Evolutionary conservation across 495 filamentous ascomycete genomes (phyloP), one percentile per base, ranked within the genome.

Genomic region (Penicillium canariense): DNA sequence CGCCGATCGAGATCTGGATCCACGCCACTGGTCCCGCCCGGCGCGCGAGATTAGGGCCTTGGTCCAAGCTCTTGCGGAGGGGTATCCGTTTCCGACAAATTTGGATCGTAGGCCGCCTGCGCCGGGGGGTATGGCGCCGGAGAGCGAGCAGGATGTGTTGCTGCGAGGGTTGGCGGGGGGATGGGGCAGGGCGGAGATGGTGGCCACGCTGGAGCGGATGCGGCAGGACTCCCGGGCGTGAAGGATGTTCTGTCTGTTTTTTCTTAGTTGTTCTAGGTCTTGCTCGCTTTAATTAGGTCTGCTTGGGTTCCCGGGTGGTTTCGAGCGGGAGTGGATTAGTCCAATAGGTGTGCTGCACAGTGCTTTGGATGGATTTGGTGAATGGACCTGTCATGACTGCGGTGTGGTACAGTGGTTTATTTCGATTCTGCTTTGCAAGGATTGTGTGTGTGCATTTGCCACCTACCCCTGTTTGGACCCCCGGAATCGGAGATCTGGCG

Each of bases 21-120:
- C 61, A 1, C 43, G 22, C 14, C 3, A 17, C 48, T 17, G 25
- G 51, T 32, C 22, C 4, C 5, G 12, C 11, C 31, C 18, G 32
- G 56, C 52, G 18, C 28, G 61, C n/a, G 61, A 56, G 49, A 25
- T 67, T 3, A 54, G 51, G 54, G 69, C 69, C 17, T 66, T 78
- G 31, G 68, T 83, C 1, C 54, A 62, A 15, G 72, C 76, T 20
- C 56, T 81, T 30, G 79, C 65, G 7, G 78, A 80, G 34, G 81
- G 78, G n/a, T 84, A 84, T 59, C 73, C 79, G 25, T 82, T 84
- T 48, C 81, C 79, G 14, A 80, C 80, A 15, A 82, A 84, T 63
- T 54, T 83, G 52, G 81, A 83, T 63, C 62, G 62, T 22, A 58
- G 76, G 31, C 76, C 77, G 3, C 80, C 80, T 4, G 73, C 68